Conservation (phyloP, 2,329 filamentous ascomycete species). For the Hirsutella rhossiliensis region DNA sequence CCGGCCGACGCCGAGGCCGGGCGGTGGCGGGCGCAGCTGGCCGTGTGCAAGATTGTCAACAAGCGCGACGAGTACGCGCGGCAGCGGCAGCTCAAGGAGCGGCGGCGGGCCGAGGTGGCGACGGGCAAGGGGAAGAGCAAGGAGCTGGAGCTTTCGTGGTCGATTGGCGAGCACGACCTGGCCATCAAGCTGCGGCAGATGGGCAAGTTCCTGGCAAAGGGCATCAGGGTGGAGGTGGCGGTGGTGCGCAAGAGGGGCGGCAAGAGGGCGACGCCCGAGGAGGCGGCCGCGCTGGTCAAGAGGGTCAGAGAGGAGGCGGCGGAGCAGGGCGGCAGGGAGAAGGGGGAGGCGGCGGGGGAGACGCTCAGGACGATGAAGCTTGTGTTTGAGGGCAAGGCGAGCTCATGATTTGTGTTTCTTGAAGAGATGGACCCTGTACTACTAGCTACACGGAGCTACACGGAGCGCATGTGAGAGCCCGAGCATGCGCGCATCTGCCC, state of each 20-base stretch:
- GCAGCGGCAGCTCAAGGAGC: conserved; percentile 25
- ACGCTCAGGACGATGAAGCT: conserved; percentile 29
- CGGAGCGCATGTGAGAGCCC: no score
- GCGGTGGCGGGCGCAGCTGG: conserved; percentile 18
- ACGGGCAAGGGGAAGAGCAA: conserved; percentile 41
- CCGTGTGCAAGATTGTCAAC: conserved; percentile 61
- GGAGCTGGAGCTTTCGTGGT: conserved; percentile 84
- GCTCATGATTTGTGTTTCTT: background rate
- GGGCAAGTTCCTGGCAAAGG: conserved; percentile 58
- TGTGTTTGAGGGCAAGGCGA: conserved; percentile 24
- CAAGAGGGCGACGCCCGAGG: conserved; percentile 44
- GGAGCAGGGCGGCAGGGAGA: conserved; percentile 22
- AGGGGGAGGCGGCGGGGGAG: conserved; percentile 33
- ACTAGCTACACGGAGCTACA: no score
- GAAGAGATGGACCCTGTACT: no score
- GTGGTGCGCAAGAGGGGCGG: conserved; percentile 54
- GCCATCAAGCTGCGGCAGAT: conserved; percentile 57
- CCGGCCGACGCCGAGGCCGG: conserved; percentile 14
- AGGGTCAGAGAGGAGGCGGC: conserved; percentile 22
- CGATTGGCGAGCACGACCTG: conserved; percentile 66
- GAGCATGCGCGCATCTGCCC: no score
- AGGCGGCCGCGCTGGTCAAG: conserved; percentile 46
- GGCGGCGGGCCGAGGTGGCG: conserved; percentile 28
- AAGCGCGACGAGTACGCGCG: conserved; percentile 37
- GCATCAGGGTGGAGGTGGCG: conserved; percentile 61